Percentiles rank a stretch among this genome's conserved stretches.
Conservation (phyloP, 164 flowering plant species). For the Piper betle region DNA sequence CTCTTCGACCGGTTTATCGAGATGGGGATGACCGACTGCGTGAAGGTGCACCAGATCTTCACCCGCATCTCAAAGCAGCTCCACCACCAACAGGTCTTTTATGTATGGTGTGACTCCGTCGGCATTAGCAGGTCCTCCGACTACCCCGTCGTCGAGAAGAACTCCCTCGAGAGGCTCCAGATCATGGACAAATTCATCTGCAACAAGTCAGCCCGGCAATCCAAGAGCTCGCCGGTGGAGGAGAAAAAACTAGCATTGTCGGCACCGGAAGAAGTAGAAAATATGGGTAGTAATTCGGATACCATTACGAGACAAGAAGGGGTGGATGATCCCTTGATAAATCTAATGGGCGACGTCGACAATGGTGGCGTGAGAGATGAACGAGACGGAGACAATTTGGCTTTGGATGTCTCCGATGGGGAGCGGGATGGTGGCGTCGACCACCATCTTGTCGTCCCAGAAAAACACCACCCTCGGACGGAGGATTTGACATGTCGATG, state of each 20-base stretch:
- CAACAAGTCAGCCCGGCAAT: conserved; percentile 17
- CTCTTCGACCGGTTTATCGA: conserved; percentile 42
- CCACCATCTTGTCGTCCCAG: conserved; percentile 24
- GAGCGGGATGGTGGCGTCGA: conserved; percentile 31
- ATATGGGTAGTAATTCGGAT: too few species aligned
- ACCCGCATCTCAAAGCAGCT: conserved; percentile 42
- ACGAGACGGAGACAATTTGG: conserved; percentile 42
- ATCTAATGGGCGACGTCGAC: conserved; percentile 26
- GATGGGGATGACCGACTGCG: conserved; percentile 52
- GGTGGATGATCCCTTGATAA: background rate
- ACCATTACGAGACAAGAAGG: conserved; percentile 3
- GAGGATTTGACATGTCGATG: conserved; percentile 28
- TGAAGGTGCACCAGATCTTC: conserved; percentile 42
- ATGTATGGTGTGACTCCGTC: conserved; percentile 23
- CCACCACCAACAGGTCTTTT: conserved; percentile 52
- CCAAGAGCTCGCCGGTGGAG: background rate
- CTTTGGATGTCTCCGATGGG: conserved; percentile 56
- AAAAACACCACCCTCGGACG: conserved; percentile 22
- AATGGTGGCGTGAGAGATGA: conserved; percentile 23
- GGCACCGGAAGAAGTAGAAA: background rate
- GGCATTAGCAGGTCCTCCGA: conserved; percentile 35
- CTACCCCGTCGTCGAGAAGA: conserved; percentile 38
- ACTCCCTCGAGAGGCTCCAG: conserved; percentile 25
- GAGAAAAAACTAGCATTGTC: conserved; percentile 6
- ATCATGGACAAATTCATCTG: conserved; percentile 39